Evolutionary conservation across 331 rosid species (phyloP).

Genomic region (Malus hybrid): DNA sequence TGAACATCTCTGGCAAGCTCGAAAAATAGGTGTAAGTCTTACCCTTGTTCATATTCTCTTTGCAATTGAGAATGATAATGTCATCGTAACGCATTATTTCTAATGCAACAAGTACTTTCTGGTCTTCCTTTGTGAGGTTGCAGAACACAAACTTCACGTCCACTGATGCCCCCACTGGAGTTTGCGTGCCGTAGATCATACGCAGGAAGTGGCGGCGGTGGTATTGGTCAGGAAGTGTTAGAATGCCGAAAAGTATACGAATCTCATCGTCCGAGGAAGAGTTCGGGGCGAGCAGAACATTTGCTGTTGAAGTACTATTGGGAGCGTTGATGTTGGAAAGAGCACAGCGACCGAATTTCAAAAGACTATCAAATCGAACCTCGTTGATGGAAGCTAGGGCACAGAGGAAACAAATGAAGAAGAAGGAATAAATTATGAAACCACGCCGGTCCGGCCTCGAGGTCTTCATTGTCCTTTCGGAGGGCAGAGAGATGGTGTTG

Average conservation of each 20-base stretch:
- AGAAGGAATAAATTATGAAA: conserved; percentile 41
- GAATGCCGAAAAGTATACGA: conserved; percentile 72
- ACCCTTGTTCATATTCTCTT: conserved; percentile 90
- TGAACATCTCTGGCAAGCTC: conserved; percentile 58
- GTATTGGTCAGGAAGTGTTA: conserved; percentile 92
- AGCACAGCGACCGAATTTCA: conserved; percentile 34
- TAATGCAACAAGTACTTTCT: conserved; percentile 47
- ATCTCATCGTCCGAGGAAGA: conserved; percentile 23
- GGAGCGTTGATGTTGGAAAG: background rate
- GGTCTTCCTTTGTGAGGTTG: conserved; percentile 86
- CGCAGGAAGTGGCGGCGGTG: conserved; percentile 86
- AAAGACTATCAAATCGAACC: conserved; percentile 39
- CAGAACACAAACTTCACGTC: conserved; percentile 88
- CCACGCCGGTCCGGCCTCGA: conserved; percentile 30
- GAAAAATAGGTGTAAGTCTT: conserved; percentile 76
- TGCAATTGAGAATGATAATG: conserved; percentile 77
- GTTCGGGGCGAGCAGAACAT: background rate
- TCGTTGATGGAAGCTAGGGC: conserved; percentile 64
- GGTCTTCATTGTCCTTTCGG: conserved; percentile 17
- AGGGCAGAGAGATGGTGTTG: background rate
- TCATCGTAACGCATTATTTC: conserved; percentile 83
- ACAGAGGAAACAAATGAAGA: conserved; percentile 59
- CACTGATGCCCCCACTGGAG: conserved; percentile 33
- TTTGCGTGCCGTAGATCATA: conserved; percentile 69
- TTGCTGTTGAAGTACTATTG: background rate